Conservation (phyloP, 257 asterid species). For the Solanum lignicaule region DNA sequence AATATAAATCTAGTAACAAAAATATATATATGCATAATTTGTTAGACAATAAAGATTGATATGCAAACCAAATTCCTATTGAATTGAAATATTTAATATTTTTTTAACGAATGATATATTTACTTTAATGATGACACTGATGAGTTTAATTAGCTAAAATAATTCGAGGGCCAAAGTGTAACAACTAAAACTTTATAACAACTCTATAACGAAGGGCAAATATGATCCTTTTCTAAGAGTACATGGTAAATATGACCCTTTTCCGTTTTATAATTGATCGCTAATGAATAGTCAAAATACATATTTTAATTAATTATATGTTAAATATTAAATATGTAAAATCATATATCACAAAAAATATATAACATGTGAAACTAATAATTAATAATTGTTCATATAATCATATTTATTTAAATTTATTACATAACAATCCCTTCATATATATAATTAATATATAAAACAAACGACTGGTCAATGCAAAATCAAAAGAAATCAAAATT, state of each 20-base stretch:
- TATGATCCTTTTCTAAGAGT: too few relatives aligned
- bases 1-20: too few relatives aligned
- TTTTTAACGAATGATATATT: too few relatives aligned
- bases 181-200: neutral
- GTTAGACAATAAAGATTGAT: too few relatives aligned
- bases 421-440: neutral
- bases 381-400: neutral
- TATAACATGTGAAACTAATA: neutral
- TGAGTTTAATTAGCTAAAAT: too few relatives aligned
- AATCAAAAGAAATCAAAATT: neutral
- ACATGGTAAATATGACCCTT: too few relatives aligned
- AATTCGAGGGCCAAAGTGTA: neutral
- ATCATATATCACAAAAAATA: neutral
- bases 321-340: neutral
- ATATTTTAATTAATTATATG: neutral
- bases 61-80: too few relatives aligned
- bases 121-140: too few relatives aligned
- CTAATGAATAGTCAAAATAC: neutral
- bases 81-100: too few relatives aligned
- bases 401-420: neutral
- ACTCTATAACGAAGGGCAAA: too few relatives aligned
- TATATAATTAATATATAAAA: neutral
- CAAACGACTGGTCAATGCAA: neutral
- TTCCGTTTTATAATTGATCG: too few relatives aligned
- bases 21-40: too few relatives aligned